Evolutionary conservation across 305 asterid species (phyloP).

Genomic region (Plantago coronopus): DNA sequence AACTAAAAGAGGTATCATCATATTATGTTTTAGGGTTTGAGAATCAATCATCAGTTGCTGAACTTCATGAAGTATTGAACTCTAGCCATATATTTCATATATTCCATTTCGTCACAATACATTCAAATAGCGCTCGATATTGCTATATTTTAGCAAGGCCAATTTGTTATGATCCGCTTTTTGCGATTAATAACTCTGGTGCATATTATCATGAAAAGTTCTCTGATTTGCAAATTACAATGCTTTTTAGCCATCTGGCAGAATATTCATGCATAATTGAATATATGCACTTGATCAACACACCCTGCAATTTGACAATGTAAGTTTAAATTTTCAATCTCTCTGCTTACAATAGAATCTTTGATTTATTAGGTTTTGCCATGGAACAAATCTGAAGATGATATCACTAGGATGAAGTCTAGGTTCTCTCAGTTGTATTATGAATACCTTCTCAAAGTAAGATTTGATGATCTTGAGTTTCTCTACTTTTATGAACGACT

Average conservation of each 20-base stretch:
- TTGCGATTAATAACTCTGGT: neutral
- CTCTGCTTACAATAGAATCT: too few relatives aligned
- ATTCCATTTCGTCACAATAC: too few relatives aligned
- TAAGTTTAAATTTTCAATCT: neutral
- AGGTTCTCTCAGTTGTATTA: constrained; percentile 73
- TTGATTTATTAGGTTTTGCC: constrained; percentile 47
- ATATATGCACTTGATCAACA: neutral
- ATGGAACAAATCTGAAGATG: constrained; percentile 56
- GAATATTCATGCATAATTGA: neutral
- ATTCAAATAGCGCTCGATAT: too few relatives aligned
- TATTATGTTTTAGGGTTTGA: too few relatives aligned
- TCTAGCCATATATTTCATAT: too few relatives aligned
- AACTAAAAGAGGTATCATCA: too few relatives aligned
- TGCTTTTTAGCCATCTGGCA: neutral
- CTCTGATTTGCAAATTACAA: neutral
- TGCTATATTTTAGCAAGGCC: too few relatives aligned
- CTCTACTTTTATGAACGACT: too few relatives aligned
- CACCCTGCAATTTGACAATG: too few relatives aligned
- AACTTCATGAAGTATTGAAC: too few relatives aligned
- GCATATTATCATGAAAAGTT: neutral
- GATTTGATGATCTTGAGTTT: constrained; percentile 16
- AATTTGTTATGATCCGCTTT: neutral
- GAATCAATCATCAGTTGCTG: too few relatives aligned
- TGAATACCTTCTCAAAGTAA: constrained; percentile 63
- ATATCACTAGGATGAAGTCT: constrained; percentile 57